Percentiles rank a stretch among this genome's conserved stretches.
These are phyloP conservation scores for Triticum timopheevii DNA, from an alignment of 176 grass and related monocot species.

Conservation along the genomic window DNA sequence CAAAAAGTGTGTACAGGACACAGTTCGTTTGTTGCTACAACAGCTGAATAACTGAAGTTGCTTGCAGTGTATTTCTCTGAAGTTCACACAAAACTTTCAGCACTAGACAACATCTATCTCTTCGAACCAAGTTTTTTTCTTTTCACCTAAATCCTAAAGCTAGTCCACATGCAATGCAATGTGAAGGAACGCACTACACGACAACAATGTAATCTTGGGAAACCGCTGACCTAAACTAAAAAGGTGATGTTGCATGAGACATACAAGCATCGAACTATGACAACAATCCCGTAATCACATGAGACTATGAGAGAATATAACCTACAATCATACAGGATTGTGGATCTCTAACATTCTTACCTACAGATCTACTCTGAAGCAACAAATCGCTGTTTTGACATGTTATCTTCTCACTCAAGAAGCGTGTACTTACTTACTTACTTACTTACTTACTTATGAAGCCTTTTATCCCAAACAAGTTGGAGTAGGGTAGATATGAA, in stretches of 20 bases:
- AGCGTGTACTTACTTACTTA: background rate
- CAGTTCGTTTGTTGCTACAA: background rate
- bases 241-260: slow-evolving; percentile 4
- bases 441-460: too few relatives aligned
- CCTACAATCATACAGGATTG: too few relatives aligned
- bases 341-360: background rate
- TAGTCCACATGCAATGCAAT: background rate
- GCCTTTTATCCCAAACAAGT: too few relatives aligned
- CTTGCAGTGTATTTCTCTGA: background rate
- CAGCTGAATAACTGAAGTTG: background rate
- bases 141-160: slow-evolving; percentile 13
- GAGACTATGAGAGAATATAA: background rate
- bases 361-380: background rate
- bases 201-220: slow-evolving; percentile 23
- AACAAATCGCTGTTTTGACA: background rate
- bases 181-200: background rate
- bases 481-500: too few relatives aligned
- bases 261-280: background rate
- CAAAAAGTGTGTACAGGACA: background rate
- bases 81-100: background rate
- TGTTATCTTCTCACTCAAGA: background rate
- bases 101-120: background rate
- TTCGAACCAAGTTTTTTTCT: background rate
- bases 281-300: background rate
- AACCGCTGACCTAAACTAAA: slow-evolving; percentile 20